Evolutionary conservation across 176 grass and related monocot genomes (phyloP).

Genomic region (Musa schizocarpa): DNA sequence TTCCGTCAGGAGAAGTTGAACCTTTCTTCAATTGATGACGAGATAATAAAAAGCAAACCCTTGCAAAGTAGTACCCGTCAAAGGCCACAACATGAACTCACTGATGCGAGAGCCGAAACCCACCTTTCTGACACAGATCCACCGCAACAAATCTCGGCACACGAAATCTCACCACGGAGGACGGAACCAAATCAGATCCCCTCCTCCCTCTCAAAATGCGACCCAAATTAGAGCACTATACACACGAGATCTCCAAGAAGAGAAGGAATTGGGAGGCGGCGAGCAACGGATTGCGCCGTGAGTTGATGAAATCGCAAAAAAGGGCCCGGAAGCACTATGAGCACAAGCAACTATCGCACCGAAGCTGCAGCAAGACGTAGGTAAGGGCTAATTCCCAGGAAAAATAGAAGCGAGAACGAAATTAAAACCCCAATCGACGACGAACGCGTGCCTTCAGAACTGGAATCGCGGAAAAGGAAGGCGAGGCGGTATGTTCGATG

Average conservation of each 20-base stretch:
- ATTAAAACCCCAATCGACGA: not conserved
- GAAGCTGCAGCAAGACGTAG: not conserved
- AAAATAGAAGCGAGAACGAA: not conserved
- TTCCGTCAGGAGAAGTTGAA: not conserved
- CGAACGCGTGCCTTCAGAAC: not conserved
- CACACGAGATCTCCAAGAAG: not conserved
- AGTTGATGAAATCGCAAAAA: too few relatives aligned
- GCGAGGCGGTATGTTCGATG: not conserved
- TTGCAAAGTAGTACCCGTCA: not conserved
- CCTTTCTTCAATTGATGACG: too few relatives aligned
- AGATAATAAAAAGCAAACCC: too few relatives aligned
- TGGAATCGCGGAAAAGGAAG: not conserved
- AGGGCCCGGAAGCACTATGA: not conserved
- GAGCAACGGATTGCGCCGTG: not conserved
- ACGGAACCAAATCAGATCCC: conserved; percentile 13
- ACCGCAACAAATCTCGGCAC: not conserved
- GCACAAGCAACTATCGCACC: not conserved
- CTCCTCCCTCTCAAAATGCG: conserved; percentile 1
- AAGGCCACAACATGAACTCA: not conserved
- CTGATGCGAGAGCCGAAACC: not conserved
- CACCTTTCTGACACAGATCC: not conserved
- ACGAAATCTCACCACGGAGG: not conserved
- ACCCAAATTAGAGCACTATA: not conserved
- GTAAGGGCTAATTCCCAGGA: not conserved
- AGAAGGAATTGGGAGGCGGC: not conserved